A percentile compares a stretch with the other conserved stretches of the same genome.
These are phyloP conservation scores for Conoideocrella luteorostrata DNA, from an alignment of 2,329 filamentous ascomycete genomes.

Conservation along the genomic window DNA sequence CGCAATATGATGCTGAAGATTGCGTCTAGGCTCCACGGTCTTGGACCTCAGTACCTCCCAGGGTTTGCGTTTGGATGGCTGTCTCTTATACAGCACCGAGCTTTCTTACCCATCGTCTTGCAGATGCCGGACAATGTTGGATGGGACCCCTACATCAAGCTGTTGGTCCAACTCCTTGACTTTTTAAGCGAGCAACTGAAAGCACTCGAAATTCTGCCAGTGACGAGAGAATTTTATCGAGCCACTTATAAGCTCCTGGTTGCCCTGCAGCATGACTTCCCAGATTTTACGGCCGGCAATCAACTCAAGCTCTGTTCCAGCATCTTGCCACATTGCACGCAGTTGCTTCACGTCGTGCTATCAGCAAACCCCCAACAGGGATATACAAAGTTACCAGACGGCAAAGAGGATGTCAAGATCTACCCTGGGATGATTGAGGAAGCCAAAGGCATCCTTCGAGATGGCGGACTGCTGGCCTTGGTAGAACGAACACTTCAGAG, in stretches of 20 bases:
- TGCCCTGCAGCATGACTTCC: constrained; percentile 87
- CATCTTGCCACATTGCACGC: constrained; percentile 77
- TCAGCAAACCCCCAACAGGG: constrained; percentile 68
- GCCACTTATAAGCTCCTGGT: constrained; percentile 76
- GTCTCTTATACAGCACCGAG: constrained; percentile 72
- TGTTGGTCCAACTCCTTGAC: constrained; percentile 65
- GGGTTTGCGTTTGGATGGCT: constrained; percentile 85
- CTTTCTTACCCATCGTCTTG: constrained; percentile 75
- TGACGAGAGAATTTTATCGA: constrained; percentile 78
- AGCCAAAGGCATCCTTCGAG: constrained; percentile 46
- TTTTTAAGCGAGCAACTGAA: constrained; percentile 79
- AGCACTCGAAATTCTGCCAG: constrained; percentile 58
- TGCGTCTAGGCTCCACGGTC: constrained; percentile 61
- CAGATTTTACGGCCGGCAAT: constrained; percentile 85
- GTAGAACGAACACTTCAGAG: constrained; percentile 52
- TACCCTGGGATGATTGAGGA: constrained; percentile 61
- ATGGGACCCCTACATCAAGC: constrained; percentile 69
- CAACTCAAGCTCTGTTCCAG: constrained; percentile 74
- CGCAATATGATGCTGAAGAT: constrained; percentile 66
- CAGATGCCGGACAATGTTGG: constrained; percentile 60
- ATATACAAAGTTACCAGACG: constrained; percentile 61
- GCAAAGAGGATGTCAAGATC: constrained; percentile 66
- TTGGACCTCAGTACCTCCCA: constrained; percentile 73
- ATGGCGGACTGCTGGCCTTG: constrained; percentile 51
- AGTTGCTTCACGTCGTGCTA: constrained; percentile 82